phyloP scores from a whole-genome alignment of 1,139 yeast genomes.

The Suhomyces coccinellae region DNA sequence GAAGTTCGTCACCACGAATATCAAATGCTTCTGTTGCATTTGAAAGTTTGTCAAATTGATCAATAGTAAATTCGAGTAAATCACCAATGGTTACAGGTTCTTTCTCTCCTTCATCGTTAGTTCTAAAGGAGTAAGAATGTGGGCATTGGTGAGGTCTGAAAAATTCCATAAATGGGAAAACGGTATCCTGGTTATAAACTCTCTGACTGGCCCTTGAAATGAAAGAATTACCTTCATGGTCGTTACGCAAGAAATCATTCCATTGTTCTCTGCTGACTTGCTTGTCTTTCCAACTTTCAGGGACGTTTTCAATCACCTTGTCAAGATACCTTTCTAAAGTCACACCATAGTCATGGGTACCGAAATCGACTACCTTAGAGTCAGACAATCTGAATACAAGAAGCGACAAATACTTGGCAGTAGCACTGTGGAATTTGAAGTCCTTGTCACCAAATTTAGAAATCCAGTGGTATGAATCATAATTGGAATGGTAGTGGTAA shows the following conservation, averaged over 20 bases:
- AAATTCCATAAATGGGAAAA: constrained; percentile 28
- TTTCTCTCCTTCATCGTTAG: constrained; percentile 6
- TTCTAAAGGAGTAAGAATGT: constrained; percentile 15
- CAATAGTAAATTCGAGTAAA: constrained; percentile 20
- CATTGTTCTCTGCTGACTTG: constrained; percentile 16
- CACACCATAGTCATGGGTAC: constrained; percentile 36
- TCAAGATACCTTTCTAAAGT: constrained; percentile 34
- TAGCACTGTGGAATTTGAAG: constrained; percentile 52
- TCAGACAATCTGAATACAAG: constrained; percentile 55
- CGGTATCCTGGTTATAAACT: constrained; percentile 12
- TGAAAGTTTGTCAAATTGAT: constrained; percentile 29
- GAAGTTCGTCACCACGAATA: constrained; percentile 31
- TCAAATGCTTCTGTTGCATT: constrained; percentile 40
- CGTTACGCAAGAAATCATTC: constrained; percentile 20
- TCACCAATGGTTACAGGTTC: background rate
- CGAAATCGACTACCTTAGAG: constrained; percentile 49
- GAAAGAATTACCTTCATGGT: constrained; percentile 23
- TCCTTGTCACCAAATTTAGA: constrained; percentile 55
- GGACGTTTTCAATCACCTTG: constrained; percentile 30
- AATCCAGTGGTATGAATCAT: constrained; percentile 60
- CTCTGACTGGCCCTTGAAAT: constrained; percentile 27
- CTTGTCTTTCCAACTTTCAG: constrained; percentile 24
- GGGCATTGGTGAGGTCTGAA: constrained; percentile 19
- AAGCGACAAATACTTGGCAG: constrained; percentile 61
- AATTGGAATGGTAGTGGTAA: constrained; percentile 59